These are phyloP conservation scores for Haplosporangium gracile DNA, from an alignment of 192 early-diverging fungal species.

Conservation along the genomic window DNA sequence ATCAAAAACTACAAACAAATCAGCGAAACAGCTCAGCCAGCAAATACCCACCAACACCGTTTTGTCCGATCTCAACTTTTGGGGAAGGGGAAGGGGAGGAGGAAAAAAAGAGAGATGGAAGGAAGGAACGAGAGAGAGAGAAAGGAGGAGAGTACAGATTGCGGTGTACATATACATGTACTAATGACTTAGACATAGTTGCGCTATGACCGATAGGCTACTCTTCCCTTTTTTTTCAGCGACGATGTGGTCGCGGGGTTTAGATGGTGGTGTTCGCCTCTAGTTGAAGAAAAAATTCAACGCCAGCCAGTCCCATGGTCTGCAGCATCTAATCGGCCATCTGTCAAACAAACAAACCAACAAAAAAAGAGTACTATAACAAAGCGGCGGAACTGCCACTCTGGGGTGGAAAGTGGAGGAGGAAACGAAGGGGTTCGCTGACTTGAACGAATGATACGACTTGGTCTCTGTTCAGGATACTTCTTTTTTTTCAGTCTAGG, in stretches of 20 bases:
- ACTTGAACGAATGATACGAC: no score
- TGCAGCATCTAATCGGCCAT: constrained; percentile 10
- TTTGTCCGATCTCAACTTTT: neutral
- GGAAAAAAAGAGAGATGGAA: neutral
- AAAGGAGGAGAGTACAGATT: neutral
- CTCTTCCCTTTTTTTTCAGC: neutral
- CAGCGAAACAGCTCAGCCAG: neutral
- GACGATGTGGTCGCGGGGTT: neutral
- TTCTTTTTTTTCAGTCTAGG: no score
- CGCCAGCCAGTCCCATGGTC: constrained; percentile 2
- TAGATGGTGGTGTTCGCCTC: neutral
- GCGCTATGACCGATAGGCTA: neutral
- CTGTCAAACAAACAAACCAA: neutral
- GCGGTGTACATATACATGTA: neutral
- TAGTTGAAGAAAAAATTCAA: neutral
- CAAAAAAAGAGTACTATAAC: neutral
- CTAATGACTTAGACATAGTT: neutral
- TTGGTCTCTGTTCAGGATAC: no score
- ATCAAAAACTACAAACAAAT: neutral
- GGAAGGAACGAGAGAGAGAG: no score
- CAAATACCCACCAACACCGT: constrained; percentile 2
- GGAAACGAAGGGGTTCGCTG: neutral
- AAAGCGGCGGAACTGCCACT: neutral
- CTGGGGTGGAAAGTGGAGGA: neutral
- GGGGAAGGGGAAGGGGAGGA: neutral